These are phyloP conservation scores for Erigeron philadelphicus DNA, from an alignment of 140 eudicot species.

Conservation along the genomic window DNA sequence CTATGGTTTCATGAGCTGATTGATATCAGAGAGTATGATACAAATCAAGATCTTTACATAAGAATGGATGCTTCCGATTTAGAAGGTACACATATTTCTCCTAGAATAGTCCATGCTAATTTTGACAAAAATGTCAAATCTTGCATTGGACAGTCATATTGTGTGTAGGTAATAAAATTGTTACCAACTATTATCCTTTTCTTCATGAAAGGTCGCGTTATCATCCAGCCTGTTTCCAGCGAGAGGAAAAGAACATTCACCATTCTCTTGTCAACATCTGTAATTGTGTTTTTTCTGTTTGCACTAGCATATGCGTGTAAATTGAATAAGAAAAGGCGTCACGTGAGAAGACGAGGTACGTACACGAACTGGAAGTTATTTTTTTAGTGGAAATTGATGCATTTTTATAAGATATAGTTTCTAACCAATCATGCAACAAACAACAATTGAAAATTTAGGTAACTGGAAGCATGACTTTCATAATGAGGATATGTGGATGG, in stretches of 20 bases:
- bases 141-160: background rate
- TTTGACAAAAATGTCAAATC: background rate
- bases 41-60: conserved; percentile 16
- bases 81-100: conserved; percentile 23
- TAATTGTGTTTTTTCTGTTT: conserved; percentile 7
- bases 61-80: conserved; percentile 22
- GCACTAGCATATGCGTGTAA: conserved; percentile 17
- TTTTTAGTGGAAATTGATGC: background rate
- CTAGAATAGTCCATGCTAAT: background rate
- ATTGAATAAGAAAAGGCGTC: conserved; percentile 15
- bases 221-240: background rate
- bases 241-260: background rate
- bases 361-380: background rate
- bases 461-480: background rate
- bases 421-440: background rate
- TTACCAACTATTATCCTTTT: background rate
- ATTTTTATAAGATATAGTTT: background rate
- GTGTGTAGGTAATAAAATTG: background rate
- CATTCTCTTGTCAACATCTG: background rate
- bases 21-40: conserved; percentile 23
- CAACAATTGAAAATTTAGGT: conserved; percentile 6
- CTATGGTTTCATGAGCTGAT: conserved; percentile 23
- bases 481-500: background rate
- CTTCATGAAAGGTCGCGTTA: conserved; percentile 1
- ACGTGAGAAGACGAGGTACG: conserved; percentile 17